These are phyloP conservation scores for Torulaspora maleeae DNA, from an alignment of 805 yeast genomes.

Conservation along the genomic window DNA sequence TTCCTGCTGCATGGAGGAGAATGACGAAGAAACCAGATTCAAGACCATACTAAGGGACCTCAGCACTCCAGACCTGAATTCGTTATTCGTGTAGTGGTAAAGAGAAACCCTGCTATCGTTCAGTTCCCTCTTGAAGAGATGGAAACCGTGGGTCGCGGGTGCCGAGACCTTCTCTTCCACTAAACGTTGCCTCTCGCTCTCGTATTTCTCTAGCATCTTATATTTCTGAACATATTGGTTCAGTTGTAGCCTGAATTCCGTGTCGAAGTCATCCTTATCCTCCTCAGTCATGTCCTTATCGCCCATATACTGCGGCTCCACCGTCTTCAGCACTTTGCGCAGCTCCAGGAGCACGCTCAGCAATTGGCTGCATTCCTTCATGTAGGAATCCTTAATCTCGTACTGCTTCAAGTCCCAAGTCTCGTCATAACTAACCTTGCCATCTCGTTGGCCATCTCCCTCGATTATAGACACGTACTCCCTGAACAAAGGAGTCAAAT, in stretches of 20 bases:
- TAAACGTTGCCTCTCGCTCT: slow-evolving; percentile 39
- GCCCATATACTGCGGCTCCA: slow-evolving; percentile 30
- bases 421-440: neutral
- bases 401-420: slow-evolving; percentile 2
- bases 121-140: slow-evolving; percentile 31
- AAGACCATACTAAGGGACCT: slow-evolving; percentile 45
- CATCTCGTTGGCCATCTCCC: slow-evolving; percentile 11
- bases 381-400: slow-evolving; percentile 28
- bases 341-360: slow-evolving; percentile 31
- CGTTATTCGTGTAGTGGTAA: slow-evolving; percentile 38
- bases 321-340: slow-evolving; percentile 22
- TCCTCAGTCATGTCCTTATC: slow-evolving; percentile 37
- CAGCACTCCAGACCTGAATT: slow-evolving; percentile 47
- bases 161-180: slow-evolving; percentile 23
- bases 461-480: slow-evolving; percentile 28
- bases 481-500: slow-evolving; percentile 29
- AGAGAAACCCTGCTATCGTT: slow-evolving; percentile 35
- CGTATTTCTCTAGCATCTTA: slow-evolving; percentile 48
- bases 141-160: slow-evolving; percentile 22
- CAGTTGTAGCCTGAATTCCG: slow-evolving; percentile 48
- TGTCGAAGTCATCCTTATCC: slow-evolving; percentile 54
- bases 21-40: slow-evolving; percentile 40
- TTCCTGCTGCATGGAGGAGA: slow-evolving; percentile 47
- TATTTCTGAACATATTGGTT: slow-evolving; percentile 50
- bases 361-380: slow-evolving; percentile 30